Base-by-base conservation (phyloP, 352 stramenopile genomes). In the Pythium phragmitis region DNA sequence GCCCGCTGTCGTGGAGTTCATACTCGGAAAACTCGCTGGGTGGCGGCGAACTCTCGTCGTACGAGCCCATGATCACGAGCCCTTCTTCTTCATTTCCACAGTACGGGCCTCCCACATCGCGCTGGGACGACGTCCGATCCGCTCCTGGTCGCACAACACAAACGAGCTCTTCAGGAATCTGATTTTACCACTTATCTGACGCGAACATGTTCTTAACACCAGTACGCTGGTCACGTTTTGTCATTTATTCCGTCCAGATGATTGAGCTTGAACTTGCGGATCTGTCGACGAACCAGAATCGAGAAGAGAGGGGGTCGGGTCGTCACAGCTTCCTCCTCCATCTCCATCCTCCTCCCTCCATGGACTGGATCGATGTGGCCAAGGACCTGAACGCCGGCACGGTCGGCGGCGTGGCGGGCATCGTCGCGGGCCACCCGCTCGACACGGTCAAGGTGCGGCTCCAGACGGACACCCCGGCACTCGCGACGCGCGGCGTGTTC, bases 401-500 rank as follows among this genome's bases (percentile, higher is more conserved):
- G n/a, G 76, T 94, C 39, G 85, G 81, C 47, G 85, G 85, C 60
- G 81, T 92, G 36, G 83, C 84, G 2, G 82, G 84, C 53, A 91
- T 94, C 68, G 68, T 91, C 30, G 76, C 82, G 16, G 85, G 87
- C 12, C 87, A 96, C 56, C 87, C 87, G 26, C 75, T 96, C 28
- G 87, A 96, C 74, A 96, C 87, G 23, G 80, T 96, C 64, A 96
- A 96, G 67, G 85, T 94, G 60, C 84, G 87, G 43, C 65, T 94
- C 48, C 87, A 96, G 73, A 96, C 85, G 21, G 63, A 65, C 26
- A 63, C 63, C 37, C 73, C 72, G 62, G n/a, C 45, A 51, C 61
- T 51, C 37, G 60, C 60, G 12, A 66, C 59, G 50, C 59, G 59
- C 33, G 77, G 80, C 47, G 67, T 91, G 42, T 16, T 85, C 30